A percentile compares a stretch with the other conserved stretches of the same genome.
phyloP scores from a whole-genome alignment of 73 alveolate species.

The Tetrahymena elliotti region DNA sequence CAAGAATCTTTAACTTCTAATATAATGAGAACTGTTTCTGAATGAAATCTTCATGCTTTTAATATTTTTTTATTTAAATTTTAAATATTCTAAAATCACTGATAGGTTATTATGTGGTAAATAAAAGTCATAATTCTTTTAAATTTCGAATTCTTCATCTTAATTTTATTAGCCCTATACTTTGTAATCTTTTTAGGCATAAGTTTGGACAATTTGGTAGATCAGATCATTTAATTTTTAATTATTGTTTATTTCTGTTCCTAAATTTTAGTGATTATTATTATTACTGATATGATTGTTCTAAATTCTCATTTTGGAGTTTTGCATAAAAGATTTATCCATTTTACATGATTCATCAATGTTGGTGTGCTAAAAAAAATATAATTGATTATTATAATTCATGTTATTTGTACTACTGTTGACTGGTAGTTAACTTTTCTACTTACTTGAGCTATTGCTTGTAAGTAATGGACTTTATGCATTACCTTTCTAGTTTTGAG shows the following conservation, averaged over 20 bases:
- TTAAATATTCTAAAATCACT: not conserved
- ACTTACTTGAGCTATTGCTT: not conserved
- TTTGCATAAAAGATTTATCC: not conserved
- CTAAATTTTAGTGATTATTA: not conserved
- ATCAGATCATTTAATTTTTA: not conserved
- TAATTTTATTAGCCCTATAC: not conserved
- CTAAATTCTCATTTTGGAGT: not conserved
- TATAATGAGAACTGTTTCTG: not conserved
- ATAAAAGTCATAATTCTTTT: not conserved
- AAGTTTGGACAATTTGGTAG: not conserved
- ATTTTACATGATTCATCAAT: not conserved
- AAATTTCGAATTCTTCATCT: not conserved
- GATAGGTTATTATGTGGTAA: not conserved
- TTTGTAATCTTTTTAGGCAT: not conserved
- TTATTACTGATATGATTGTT: not conserved
- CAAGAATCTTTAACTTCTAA: not conserved
- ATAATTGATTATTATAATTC: not conserved
- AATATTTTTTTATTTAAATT: not conserved
- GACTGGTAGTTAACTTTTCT: not conserved
- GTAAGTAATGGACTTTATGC: not conserved
- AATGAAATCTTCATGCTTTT: not conserved
- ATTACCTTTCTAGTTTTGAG: too few relatives aligned
- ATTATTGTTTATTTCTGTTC: not conserved
- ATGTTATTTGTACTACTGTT: not conserved
- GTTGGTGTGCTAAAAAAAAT: not conserved